These are phyloP conservation scores for Erodium texanum DNA, from an alignment of 441 rosid species.

Conservation along the genomic window DNA sequence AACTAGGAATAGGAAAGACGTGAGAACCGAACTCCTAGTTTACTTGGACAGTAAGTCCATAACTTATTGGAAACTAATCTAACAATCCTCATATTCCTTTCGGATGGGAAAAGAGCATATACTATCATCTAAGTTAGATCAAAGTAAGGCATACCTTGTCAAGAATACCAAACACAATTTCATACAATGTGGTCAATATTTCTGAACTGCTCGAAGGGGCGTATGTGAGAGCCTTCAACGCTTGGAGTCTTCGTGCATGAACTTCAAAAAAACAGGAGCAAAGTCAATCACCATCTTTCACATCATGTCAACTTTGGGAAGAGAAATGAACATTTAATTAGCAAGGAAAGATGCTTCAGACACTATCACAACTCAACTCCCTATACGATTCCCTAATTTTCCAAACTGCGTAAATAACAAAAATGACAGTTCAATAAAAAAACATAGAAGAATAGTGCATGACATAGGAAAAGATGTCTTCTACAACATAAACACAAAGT, in stretches of 20 bases:
- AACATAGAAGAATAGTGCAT: no score
- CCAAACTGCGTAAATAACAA: not conserved
- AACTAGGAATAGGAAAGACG: no score
- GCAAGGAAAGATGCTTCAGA: not conserved
- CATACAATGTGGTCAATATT: conserved; percentile 73
- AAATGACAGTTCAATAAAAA: no score
- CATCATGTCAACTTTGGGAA: conserved; percentile 5
- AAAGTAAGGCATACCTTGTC: conserved; percentile 57
- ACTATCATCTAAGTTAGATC: not conserved
- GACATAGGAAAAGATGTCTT: no score
- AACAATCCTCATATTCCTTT: not conserved
- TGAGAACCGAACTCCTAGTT: no score
- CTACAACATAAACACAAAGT: no score
- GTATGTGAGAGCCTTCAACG: conserved; percentile 93
- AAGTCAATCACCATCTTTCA: conserved; percentile 27
- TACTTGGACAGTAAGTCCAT: no score
- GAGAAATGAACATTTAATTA: conserved; percentile 1
- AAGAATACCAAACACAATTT: conserved; percentile 89
- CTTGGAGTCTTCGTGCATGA: conserved; percentile 95
- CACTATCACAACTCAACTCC: not conserved
- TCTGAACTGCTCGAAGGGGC: conserved; percentile 77
- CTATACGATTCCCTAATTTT: not conserved
- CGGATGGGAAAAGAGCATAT: not conserved
- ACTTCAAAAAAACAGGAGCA: conserved; percentile 39
- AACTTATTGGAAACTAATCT: no score